Evolutionary conservation across 768 basidiomycete genomes (phyloP), one percentile per base, ranked within the genome.

Genomic region (Baorangia bicolor): DNA sequence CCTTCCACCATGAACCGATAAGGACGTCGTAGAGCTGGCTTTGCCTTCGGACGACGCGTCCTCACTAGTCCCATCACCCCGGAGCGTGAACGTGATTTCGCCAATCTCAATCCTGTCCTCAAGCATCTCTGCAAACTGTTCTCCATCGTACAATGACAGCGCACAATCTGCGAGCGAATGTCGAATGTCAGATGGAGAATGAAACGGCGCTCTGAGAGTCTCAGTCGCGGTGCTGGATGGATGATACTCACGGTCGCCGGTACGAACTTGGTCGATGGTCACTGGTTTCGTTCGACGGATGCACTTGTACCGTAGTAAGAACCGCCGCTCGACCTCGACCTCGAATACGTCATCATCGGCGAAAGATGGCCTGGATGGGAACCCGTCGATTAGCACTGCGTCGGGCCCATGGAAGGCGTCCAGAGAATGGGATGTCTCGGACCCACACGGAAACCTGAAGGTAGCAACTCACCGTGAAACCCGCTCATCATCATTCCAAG

Each of bases 181-280:
- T 21, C 6, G 25, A 23, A 35, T 18, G 23, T 50, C 20, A 48
- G 41, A 48, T 46, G 12, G 3, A 11, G 21, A 34, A 41, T n/a
- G 28, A 18, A 18, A 25, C 28, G 5, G 21, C 30, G 21, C 13
- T 4, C 39, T 3, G 16, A 39, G 23, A 23, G 3, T n/a, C 40
- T 21, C 37, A 11, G n/a, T 8, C 28, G 2, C 8, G 13, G 27
- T n/a, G 21, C 2, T 4, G 35, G 18, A 20, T 10, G 11, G 34
- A 33, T 5, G 12, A 31, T 25, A 52, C 64, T 49, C 53, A 66
- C 65, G 37, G 21, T 59, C 11, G 20, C 55, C 65, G 7, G 63
- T 65, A 12, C 65, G 65, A 4, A 66, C 38, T 62, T 68, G 66
- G 33, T 66, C 66, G 21, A 68, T 43, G 16, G 57, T 50, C 38